Percentiles rank a stretch among this genome's conserved stretches.
These are phyloP conservation scores for Agrocybe chaxingu DNA, from an alignment of 768 basidiomycete genomes.

Conservation along the genomic window DNA sequence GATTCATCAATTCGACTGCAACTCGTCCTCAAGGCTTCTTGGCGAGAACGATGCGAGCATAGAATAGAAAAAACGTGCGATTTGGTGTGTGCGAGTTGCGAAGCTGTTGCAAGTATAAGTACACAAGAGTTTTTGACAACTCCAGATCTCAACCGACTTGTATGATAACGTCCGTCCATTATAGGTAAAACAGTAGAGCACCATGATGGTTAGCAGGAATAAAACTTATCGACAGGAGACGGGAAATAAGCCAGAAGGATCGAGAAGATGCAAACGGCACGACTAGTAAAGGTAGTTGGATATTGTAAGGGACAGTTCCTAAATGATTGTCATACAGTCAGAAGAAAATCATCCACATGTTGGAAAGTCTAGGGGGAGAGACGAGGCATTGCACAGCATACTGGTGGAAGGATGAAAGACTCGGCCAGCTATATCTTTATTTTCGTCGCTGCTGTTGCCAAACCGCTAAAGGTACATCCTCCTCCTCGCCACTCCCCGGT, in stretches of 20 bases:
- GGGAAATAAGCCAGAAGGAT: not conserved
- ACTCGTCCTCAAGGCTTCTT: too few species aligned
- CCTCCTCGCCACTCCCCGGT: constrained; percentile 54
- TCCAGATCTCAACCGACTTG: not conserved
- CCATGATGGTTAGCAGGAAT: constrained; percentile 5
- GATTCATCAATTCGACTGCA: too few species aligned
- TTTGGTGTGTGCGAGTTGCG: too few species aligned
- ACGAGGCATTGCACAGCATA: not conserved
- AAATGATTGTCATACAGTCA: not conserved
- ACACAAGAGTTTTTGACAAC: too few species aligned
- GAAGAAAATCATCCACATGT: too few species aligned
- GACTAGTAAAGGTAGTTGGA: not conserved
- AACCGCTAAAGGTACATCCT: constrained; percentile 76
- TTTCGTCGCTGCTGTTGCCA: constrained; percentile 74
- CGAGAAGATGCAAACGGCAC: not conserved
- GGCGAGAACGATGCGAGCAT: too few species aligned
- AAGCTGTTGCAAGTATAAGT: too few species aligned
- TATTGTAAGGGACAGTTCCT: not conserved
- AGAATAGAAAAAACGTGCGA: too few species aligned
- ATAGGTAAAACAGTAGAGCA: constrained; percentile 7
- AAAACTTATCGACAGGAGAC: constrained; percentile 6
- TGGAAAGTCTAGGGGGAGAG: not conserved
- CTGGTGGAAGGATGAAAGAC: constrained; percentile 1
- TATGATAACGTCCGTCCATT: constrained; percentile 12
- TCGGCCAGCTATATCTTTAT: constrained; percentile 23